Percentiles rank a stretch among this genome's conserved stretches.
These are phyloP conservation scores for Delitschia confertaspora DNA, from an alignment of 495 filamentous ascomycete species.

Conservation along the genomic window DNA sequence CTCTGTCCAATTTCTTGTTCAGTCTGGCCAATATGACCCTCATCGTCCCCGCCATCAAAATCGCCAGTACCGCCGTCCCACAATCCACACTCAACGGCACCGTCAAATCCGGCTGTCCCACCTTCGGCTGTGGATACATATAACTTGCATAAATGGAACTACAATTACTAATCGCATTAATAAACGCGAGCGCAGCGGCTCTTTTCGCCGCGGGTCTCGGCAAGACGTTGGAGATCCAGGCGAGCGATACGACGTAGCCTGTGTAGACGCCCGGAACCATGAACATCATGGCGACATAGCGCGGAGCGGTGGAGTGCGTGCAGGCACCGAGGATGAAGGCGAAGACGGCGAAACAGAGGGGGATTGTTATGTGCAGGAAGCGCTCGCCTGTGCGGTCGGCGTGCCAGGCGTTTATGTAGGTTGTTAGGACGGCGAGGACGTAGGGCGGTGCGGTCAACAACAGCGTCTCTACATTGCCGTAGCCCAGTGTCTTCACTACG, in stretches of 20 bases:
- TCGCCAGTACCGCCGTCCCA: slow-evolving; percentile 55
- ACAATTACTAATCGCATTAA: slow-evolving; percentile 72
- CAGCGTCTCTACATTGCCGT: slow-evolving; percentile 57
- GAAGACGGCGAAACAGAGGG: slow-evolving; percentile 57
- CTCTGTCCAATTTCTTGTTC: slow-evolving; percentile 61
- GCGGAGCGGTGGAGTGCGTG: slow-evolving; percentile 53
- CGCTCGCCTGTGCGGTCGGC: slow-evolving; percentile 71
- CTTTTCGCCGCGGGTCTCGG: slow-evolving; percentile 79
- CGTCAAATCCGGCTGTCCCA: slow-evolving; percentile 31
- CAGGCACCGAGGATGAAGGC: slow-evolving; percentile 70
- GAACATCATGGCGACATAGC: slow-evolving; percentile 78
- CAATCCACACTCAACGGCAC: slow-evolving; percentile 71
- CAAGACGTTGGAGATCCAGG: slow-evolving; percentile 72
- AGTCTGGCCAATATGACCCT: slow-evolving; percentile 56
- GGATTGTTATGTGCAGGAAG: slow-evolving; percentile 64
- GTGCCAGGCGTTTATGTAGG: slow-evolving; percentile 67
- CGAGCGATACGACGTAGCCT: slow-evolving; percentile 63
- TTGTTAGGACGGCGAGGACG: slow-evolving; percentile 55
- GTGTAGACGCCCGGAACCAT: slow-evolving; percentile 58
- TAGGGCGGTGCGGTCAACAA: slow-evolving; percentile 62
- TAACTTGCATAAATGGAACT: slow-evolving; percentile 67
- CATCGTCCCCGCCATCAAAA: slow-evolving; percentile 54
- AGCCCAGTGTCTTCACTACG: slow-evolving; percentile 67
- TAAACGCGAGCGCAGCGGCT: slow-evolving; percentile 68
- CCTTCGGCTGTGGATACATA: slow-evolving; percentile 50